These are phyloP conservation scores for Pichia exigua DNA, from an alignment of 805 yeast species.

Conservation along the genomic window DNA sequence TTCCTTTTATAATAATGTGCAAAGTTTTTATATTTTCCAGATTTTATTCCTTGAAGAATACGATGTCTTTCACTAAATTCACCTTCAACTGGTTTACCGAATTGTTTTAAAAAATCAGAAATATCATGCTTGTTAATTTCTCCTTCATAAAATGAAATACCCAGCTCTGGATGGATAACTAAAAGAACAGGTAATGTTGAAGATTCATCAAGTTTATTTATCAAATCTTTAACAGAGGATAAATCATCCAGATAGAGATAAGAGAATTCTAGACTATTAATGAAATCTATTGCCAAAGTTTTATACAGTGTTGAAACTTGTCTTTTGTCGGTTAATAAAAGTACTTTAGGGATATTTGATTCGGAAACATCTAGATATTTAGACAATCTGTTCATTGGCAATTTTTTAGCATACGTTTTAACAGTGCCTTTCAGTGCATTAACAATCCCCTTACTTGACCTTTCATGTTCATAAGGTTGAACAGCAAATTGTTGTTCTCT, in stretches of 20 bases:
- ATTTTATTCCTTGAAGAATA: conserved; percentile 17
- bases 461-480: conserved; percentile 55
- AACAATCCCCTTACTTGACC: conserved; percentile 47
- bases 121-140: conserved; percentile 25
- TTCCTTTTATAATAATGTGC: conserved; percentile 17
- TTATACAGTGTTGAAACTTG: conserved; percentile 50
- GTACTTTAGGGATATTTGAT: conserved; percentile 29
- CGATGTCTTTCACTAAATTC: conserved; percentile 22
- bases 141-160: conserved; percentile 19
- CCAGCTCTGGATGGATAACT: conserved; percentile 16
- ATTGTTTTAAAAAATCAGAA: conserved; percentile 25
- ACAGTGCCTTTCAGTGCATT: conserved; percentile 49
- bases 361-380: conserved; percentile 18
- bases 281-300: conserved; percentile 62
- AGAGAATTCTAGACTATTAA: conserved; percentile 43
- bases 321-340: conserved; percentile 46
- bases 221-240: conserved; percentile 8
- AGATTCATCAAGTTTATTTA: conserved; percentile 13
- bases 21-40: conserved; percentile 18
- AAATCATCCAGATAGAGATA: conserved; percentile 28
- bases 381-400: conserved; percentile 30
- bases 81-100: conserved; percentile 30
- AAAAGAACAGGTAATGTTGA: conserved; percentile 20
- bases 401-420: conserved; percentile 56
- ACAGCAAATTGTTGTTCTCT: conserved; percentile 11